phyloP scores from a whole-genome alignment of 2,329 filamentous ascomycete species.

The Aspergillus tanneri region DNA sequence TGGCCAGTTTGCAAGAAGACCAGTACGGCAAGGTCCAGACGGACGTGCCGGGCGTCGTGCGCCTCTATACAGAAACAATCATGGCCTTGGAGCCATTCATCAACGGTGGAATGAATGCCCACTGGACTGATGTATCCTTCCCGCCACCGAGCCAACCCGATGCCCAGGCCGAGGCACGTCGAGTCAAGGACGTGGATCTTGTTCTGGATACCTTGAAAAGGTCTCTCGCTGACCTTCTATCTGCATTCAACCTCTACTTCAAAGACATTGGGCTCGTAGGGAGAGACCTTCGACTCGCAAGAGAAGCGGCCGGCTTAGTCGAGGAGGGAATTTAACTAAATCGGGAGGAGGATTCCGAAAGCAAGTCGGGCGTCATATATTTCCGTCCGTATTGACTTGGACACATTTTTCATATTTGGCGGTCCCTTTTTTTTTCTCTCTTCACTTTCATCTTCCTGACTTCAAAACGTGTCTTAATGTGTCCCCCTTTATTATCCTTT shows the following conservation, averaged over 20 bases:
- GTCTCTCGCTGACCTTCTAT: slow-evolving; percentile 65
- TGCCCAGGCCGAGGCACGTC: slow-evolving; percentile 37
- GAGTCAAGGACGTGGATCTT: slow-evolving; percentile 65
- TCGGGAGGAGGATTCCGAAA: too few species aligned
- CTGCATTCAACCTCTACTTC: slow-evolving; percentile 72
- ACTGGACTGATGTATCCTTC: slow-evolving; percentile 76
- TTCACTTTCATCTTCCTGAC: too few species aligned
- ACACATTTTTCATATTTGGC: too few species aligned
- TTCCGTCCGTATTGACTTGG: too few species aligned
- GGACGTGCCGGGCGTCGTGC: slow-evolving; percentile 72
- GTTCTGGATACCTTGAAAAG: slow-evolving; percentile 64
- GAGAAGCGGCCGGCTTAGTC: slow-evolving; percentile 54
- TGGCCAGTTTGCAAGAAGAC: slow-evolving; percentile 76
- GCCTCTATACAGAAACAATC: slow-evolving; percentile 68
- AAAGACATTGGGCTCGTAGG: slow-evolving; percentile 66
- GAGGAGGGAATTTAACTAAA: slow-evolving; percentile 17
- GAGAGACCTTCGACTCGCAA: slow-evolving; percentile 71
- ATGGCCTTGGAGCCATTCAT: slow-evolving; percentile 69
- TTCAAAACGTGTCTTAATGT: too few species aligned
- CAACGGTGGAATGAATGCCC: slow-evolving; percentile 50
- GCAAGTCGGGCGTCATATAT: too few species aligned
- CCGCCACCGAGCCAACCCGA: slow-evolving; percentile 36
- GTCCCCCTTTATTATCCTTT: too few species aligned
- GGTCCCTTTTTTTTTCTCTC: too few species aligned
- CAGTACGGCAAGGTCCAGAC: slow-evolving; percentile 80